Percentiles rank a stretch among this genome's conserved stretches.
Evolutionary conservation across 2,329 filamentous ascomycete species (phyloP).

Genomic region (Hirsutella minnesotensis): DNA sequence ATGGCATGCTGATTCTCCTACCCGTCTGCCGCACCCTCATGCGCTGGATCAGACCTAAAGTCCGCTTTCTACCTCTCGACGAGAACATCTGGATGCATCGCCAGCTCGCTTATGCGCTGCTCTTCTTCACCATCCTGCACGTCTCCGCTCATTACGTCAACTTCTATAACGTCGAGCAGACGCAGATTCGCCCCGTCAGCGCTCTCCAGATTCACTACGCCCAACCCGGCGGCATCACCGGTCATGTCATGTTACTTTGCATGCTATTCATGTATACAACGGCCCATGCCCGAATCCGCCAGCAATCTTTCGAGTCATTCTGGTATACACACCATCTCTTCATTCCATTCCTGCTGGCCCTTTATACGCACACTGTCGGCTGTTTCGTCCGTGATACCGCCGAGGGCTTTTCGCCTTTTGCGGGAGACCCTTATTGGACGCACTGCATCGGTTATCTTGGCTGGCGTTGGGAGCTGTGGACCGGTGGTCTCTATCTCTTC

Average conservation of each 20-base stretch:
- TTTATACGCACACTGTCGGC: slow-evolving; percentile 92
- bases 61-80: slow-evolving; percentile 83
- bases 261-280: slow-evolving; percentile 99
- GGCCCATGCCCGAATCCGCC: slow-evolving; percentile 81
- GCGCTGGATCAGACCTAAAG: slow-evolving; percentile 72
- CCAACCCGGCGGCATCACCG: slow-evolving; percentile 82
- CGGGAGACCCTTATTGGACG: slow-evolving; percentile 68
- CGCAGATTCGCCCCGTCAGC: slow-evolving; percentile 65
- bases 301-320: slow-evolving; percentile 96
- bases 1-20: slow-evolving; percentile 77
- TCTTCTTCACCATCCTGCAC: slow-evolving; percentile 73
- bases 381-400: slow-evolving; percentile 87
- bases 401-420: slow-evolving; percentile 69
- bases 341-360: slow-evolving; percentile 81
- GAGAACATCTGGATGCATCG: slow-evolving; percentile 96
- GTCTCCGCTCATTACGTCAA: slow-evolving; percentile 85
- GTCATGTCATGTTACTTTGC: slow-evolving; percentile 96
- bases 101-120: slow-evolving; percentile 80
- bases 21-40: slow-evolving; percentile 92
- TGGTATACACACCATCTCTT: slow-evolving; percentile 99
- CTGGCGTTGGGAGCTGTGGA: slow-evolving; percentile 92
- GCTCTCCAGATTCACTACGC: slow-evolving; percentile 88
- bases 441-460: slow-evolving; percentile 94
- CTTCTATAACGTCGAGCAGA: slow-evolving; percentile 90
- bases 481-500: slow-evolving; percentile 71